Conservation (phyloP, 306 rosid genomes). For the Calophaca sinica region DNA sequence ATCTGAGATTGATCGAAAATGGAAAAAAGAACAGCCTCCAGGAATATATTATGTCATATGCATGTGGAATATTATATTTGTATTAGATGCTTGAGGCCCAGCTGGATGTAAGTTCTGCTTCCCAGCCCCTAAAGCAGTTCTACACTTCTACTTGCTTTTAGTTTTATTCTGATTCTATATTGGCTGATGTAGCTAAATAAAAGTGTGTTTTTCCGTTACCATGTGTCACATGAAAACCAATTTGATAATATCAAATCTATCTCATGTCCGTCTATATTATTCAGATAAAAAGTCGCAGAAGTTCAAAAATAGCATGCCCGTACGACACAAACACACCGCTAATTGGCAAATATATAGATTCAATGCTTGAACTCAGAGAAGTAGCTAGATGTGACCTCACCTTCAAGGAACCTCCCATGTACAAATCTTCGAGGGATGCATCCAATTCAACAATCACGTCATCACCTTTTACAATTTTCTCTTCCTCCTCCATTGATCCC, state of each 20-base stretch:
- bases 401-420: conserved; percentile 96
- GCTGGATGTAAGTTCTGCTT: conserved; percentile 4
- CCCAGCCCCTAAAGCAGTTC: conserved; percentile 29
- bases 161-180: conserved; percentile 13
- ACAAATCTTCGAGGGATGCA: conserved; percentile 87
- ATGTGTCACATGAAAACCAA: conserved; percentile 27
- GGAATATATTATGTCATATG: conserved; percentile 21
- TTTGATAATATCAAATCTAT: conserved; percentile 14
- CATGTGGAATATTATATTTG: background rate
- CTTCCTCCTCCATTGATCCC: conserved; percentile 82
- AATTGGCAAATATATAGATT: background rate
- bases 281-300: conserved; percentile 23
- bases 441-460: conserved; percentile 87
- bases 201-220: background rate
- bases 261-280: conserved; percentile 5
- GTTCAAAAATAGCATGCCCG: background rate
- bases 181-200: conserved; percentile 26
- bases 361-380: background rate
- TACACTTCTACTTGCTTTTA: conserved; percentile 11
- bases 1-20: background rate
- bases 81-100: background rate
- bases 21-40: conserved; percentile 5
- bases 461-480: conserved; percentile 82
- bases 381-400: conserved; percentile 50
- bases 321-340: conserved; percentile 8